Evolutionary conservation across 2,329 filamentous ascomycete species (phyloP), one percentile per base, ranked within the genome.

Genomic region (Thermomyces lanuginosus): DNA sequence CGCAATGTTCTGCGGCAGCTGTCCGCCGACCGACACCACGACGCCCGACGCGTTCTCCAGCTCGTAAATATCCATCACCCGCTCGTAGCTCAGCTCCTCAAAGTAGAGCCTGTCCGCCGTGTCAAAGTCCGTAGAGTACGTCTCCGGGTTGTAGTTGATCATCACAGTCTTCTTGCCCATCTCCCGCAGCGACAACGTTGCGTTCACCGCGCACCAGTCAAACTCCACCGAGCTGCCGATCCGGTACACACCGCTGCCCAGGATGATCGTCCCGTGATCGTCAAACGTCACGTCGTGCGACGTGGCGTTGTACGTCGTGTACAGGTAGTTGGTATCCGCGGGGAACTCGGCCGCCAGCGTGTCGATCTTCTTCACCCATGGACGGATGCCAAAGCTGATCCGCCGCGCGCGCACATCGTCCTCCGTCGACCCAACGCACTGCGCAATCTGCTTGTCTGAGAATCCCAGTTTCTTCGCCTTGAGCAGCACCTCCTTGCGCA

Each of bases 41-140:
- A 95, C 82, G 42, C 84, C 86, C 28, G 65, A 72, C 5, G 84
- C 75, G 32, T 63, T 63, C 56, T 95, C 89, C 9, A 95, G 69
- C 55, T 95, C 89, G 52, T 93, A 93, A 39, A 95, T 95, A 53
- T 98, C 89, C 82, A 95, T 92, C 6, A 95, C 86, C 48, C 86
- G 76, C 61, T 95, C 89, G 51, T 93, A 95, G 55, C 77, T 89
- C 29, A 95, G 60, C 56, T 98, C 89, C 43, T 95, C 89, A 38
- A 98, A 98, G 59, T 95, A 98, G 4, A 98, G 69, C 44, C 74
- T 82, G 44, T 95, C 86, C 6, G 83, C 81, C 6, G 70, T 72
- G 42, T 98, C 89, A 49, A 76, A 86, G 54, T 95, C 89, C 0
- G 86, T 93, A 29, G 49, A 62, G 32, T 70, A 72, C 0, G 83